Evolutionary conservation across 139 green algal genomes (phyloP), one percentile per base, ranked within the genome.

Genomic region (Volvox africanus): DNA sequence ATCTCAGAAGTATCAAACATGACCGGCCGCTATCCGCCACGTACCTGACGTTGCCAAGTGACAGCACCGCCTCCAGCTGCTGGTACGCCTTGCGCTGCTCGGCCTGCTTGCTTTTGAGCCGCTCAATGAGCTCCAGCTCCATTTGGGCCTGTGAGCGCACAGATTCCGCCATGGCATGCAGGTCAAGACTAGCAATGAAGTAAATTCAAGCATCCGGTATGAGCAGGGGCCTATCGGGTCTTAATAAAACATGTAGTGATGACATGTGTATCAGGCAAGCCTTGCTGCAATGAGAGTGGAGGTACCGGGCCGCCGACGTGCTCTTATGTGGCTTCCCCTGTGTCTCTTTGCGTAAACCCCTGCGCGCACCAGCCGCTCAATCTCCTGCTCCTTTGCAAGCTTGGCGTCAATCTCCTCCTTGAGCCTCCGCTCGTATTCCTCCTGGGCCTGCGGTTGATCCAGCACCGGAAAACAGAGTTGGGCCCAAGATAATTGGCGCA

Each of bases 91-190:
- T 87, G 44, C 88, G 37, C 93, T 97, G 95, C 91, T 96, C 92
- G 36, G 61, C 33, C 93, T 97, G 95, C 92, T 97, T 97, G 35
- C 80, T 76, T 76, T 96, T 94, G 61, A 97, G 92, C 50, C 94
- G 82, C 91, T 97, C 91, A 84, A 97, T 97, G 22, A 97, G 92
- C 93, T 97, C 89, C 83, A 96, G 50, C 90, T 97, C 96, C 68
- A 96, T 84, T 75, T 89, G 80, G 32, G 92, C 92, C 95, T 97
- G 93, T 62, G n/a, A 36, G 32, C 32, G 32, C n/a, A 88, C 18
- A 28, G 65, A 73, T 24, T 26, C 21, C 44, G 44, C 44, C 44
- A 55, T 55, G 44, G n/a, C n/a, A n/a, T n/a, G n/a, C n/a, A n/a
- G n/a, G 44, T 55, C 44, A 55, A 55, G 44, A 55, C 44, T 9